Conservation (phyloP, 257 asterid species). For the Ophiorrhiza pumila region DNA sequence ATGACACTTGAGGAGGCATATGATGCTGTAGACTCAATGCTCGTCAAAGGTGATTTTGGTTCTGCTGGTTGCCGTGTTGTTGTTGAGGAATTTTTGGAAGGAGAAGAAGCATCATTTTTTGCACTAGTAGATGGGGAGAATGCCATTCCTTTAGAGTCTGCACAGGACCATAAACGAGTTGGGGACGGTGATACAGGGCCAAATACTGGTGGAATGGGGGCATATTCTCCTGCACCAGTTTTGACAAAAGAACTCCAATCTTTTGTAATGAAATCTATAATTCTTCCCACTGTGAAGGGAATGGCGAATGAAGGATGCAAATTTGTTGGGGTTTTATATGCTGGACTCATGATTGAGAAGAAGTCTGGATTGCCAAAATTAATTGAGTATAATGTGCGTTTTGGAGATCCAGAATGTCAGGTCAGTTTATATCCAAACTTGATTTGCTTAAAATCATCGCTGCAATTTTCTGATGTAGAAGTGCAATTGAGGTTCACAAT, state of each 20-base stretch:
- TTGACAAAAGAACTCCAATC: slow-evolving; percentile 74
- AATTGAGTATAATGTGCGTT: slow-evolving; percentile 95
- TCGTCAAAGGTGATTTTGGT: slow-evolving; percentile 71
- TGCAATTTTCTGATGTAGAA: not conserved
- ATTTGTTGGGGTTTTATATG: slow-evolving; percentile 89
- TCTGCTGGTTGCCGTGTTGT: slow-evolving; percentile 75
- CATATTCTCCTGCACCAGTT: slow-evolving; percentile 94
- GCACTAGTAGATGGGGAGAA: slow-evolving; percentile 92
- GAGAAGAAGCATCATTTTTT: slow-evolving; percentile 93
- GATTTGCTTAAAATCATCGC: not conserved
- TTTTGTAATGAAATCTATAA: slow-evolving; percentile 72
- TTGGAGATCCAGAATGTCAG: slow-evolving; percentile 99
- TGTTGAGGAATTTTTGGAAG: slow-evolving; percentile 84
- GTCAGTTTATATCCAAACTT: slow-evolving; percentile 34
- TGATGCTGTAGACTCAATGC: slow-evolving; percentile 90
- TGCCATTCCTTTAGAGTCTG: slow-evolving; percentile 89
- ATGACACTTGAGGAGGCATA: slow-evolving; percentile 72
- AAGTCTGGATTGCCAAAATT: slow-evolving; percentile 80
- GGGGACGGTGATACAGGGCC: slow-evolving; percentile 94
- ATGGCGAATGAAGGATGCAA: slow-evolving; percentile 91
- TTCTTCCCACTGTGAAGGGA: slow-evolving; percentile 84
- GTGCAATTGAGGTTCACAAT: not conserved
- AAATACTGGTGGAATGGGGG: slow-evolving; percentile 99
- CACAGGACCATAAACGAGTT: slow-evolving; percentile 96
- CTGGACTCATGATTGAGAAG: slow-evolving; percentile 93